Evolutionary conservation across 441 rosid genomes (phyloP).

Genomic region (Biscutella auriculata): DNA sequence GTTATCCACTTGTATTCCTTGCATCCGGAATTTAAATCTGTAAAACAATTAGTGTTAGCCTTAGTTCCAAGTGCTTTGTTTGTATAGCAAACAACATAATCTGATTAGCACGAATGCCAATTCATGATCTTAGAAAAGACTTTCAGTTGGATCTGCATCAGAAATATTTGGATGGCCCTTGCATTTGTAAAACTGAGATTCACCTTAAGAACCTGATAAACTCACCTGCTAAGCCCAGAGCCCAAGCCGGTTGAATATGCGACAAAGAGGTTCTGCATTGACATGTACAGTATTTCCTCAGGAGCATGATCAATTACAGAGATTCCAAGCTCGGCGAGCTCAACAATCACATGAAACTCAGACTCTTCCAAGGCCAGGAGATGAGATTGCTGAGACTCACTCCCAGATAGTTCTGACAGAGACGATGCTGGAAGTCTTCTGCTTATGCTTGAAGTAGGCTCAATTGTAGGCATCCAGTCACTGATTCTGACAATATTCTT

Average conservation of each 20-base stretch:
- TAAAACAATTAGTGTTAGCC: constrained; percentile 5
- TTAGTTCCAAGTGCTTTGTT: background rate
- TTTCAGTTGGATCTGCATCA: background rate
- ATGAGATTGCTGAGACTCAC: constrained; percentile 40
- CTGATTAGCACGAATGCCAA: background rate
- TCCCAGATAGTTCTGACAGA: constrained; percentile 34
- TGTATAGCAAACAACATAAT: background rate
- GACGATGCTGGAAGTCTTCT: constrained; percentile 30
- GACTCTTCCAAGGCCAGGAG: constrained; percentile 32
- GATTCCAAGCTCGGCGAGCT: constrained; percentile 88
- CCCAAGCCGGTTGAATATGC: constrained; percentile 92
- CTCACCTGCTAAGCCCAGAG: constrained; percentile 81
- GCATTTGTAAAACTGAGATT: background rate
- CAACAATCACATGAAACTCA: constrained; percentile 83
- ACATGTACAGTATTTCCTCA: constrained; percentile 82
- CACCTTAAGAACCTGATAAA: constrained; percentile 9
- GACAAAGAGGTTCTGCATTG: constrained; percentile 72
- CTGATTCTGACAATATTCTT: constrained; percentile 61
- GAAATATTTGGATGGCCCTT: constrained; percentile 1
- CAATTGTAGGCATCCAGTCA: constrained; percentile 97
- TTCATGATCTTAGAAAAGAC: constrained; percentile 8
- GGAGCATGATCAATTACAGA: constrained; percentile 95
- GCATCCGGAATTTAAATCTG: constrained; percentile 85
- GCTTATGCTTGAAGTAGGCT: constrained; percentile 32
- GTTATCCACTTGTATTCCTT: constrained; percentile 85